Evolutionary conservation across 2,329 filamentous ascomycete genomes (phyloP), one percentile per base, ranked within the genome.

Genomic region (Uncinocarpus reesii): DNA sequence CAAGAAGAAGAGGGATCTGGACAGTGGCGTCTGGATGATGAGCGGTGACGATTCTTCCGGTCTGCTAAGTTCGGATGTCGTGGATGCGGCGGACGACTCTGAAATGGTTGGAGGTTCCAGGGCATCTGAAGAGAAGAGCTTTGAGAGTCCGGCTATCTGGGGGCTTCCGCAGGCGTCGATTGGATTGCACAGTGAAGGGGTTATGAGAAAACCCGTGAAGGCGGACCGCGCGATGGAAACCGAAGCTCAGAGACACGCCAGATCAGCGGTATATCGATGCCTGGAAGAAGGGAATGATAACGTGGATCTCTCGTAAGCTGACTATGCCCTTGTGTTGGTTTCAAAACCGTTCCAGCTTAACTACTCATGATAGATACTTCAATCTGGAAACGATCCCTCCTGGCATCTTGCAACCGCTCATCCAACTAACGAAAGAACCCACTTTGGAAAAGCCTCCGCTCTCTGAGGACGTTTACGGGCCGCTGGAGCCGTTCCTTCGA

Each of bases 1-100:
- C 36, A 69, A 66, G 53, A 63, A 65, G 26, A 69, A 68, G 56
- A 60, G 69, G 18, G 58, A 70, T 52, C 58, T 70, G 23, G 70
- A 72, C 50, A 70, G 67, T 56, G 70, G 70, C 49, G 67, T 72
- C 8, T 72, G 69, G 64, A 48, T 48, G 45, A 69, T 72, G 68
- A 67, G 64, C 2, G 71, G 69, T 54, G 69, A 72, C 55, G 66
- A 68, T 50, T 50, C 42, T 23, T 20, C 36, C 7, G 28, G 7
- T 10, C 18, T 46, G 26, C 35, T 47, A 10, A 46, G 48, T 16
- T 50, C 48, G n/a, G 51, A 51, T 38, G 29, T 47, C 8, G n/a
- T 7, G 11, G 29, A 13, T 29, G 44, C 6, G 23, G 34, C 15
- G 21, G 15, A 16, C n/a, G 24, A 28, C 3, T 16, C 31, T 24